Conservation (phyloP, 257 asterid species). For the Verbascum thapsus region DNA sequence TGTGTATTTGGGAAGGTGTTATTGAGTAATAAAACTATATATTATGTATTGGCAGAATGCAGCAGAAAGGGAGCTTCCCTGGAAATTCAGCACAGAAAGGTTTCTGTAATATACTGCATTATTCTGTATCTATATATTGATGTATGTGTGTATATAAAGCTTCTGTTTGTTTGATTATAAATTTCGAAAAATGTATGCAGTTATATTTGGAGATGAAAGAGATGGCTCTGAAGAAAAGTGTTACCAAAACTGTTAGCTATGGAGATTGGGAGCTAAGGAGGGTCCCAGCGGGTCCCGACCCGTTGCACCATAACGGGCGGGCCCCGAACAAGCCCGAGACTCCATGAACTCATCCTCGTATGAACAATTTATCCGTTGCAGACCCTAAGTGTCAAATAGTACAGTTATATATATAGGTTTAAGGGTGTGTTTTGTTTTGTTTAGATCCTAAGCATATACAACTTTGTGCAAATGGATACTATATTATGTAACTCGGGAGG, state of each 20-base stretch:
- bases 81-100: constrained; percentile 37
- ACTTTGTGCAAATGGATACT: constrained; percentile 29
- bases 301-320: constrained; percentile 61
- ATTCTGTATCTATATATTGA: no score
- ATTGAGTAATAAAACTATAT: no score
- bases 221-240: constrained; percentile 40
- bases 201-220: constrained; percentile 44
- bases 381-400: constrained; percentile 1
- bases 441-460: constrained; percentile 20
- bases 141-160: no score
- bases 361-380: no score
- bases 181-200: constrained; percentile 29
- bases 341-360: constrained; percentile 40
- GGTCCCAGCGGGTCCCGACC: constrained; percentile 71
- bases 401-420: neutral
- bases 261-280: constrained; percentile 56
- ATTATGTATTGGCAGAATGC: constrained; percentile 43
- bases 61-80: constrained; percentile 38
- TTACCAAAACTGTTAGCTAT: neutral
- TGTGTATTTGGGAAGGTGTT: neutral
- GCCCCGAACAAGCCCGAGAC: constrained; percentile 51
- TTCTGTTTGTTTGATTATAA: constrained; percentile 2
- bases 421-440: constrained; percentile 24
- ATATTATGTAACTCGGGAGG: no score
- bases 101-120: constrained; percentile 6